Evolutionary conservation across 1,284 basidiomycete genomes (phyloP), one percentile per base, ranked within the genome.

Genomic region (Chondrostereum purpureum): DNA sequence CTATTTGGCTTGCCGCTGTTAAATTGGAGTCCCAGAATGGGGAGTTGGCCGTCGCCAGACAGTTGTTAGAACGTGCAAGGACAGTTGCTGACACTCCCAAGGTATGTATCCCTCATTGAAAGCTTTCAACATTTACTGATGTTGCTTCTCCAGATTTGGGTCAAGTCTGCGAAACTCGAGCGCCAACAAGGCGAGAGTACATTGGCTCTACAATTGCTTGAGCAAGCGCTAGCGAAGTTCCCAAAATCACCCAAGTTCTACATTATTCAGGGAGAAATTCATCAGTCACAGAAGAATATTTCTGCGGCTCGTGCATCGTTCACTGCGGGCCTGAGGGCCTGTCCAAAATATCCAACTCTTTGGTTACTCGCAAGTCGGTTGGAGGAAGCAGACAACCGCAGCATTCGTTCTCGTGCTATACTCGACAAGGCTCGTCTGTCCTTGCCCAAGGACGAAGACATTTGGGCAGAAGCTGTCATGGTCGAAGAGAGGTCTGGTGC

Each of bases 111-210:
- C 18, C 33, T 41, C 27, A 41, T 40, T 31, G n/a, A 39, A 33
- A 31, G 38, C 43, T 41, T 51, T 43, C 39, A 39, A 39, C 38
- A 13, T 43, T 50, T 33, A 53, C 49, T 42, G 44, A 42, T 38
- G 27, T 43, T 18, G 23, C 19, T 38, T 24, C 47, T 4, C 16
- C 49, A 93, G 91, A 94, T 96, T 45, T 99, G 95, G 95, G 91
- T 98, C 88, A 99, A 99, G 64, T 92, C 89, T 4, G 93, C 89
- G 1, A 88, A 92, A 0, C 92, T 99, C 54, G 93, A 97, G 60
- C 78, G 94, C 3, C 88, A 95, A 58, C 86, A 94, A 60, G 87
- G 86, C 1, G 77, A 83, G 49, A 67, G 78, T 4, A 73, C 79
- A n/a, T 74, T 73, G 3, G 92, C 93, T 0, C 72, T 97, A 5